Percentiles rank a stretch among this genome's conserved stretches.
These are phyloP conservation scores for Globisporangium recalcitrans DNA, from an alignment of 352 stramenopile species.

Conservation along the genomic window DNA sequence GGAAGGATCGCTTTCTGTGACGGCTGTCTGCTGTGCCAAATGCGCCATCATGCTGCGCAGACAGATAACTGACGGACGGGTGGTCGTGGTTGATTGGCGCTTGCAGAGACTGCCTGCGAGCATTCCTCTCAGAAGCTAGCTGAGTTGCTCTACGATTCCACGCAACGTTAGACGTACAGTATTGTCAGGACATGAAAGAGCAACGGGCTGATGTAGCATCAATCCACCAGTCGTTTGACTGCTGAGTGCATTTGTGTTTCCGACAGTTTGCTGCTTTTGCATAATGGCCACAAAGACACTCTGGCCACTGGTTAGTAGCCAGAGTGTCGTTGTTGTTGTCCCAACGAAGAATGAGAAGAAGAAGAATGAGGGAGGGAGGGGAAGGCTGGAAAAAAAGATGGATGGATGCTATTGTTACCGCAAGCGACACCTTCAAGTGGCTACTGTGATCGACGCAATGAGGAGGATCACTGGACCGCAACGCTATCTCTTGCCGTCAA, in stretches of 20 bases:
- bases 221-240: background rate
- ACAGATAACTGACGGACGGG: background rate
- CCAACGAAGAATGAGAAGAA: no score
- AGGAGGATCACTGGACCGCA: background rate
- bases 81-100: background rate
- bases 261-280: background rate
- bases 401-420: conserved; percentile 11
- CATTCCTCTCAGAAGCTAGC: background rate
- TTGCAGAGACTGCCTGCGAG: background rate
- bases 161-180: background rate
- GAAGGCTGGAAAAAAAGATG: conserved; percentile 4
- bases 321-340: no score
- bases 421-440: background rate
- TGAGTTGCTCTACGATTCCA: background rate
- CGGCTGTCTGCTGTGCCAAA: background rate
- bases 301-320: no score
- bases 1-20: background rate
- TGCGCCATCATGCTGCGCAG: background rate
- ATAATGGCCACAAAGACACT: background rate
- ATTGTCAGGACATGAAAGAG: background rate
- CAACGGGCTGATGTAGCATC: no score
- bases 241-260: background rate
- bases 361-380: background rate
- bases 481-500: background rate
- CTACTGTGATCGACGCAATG: background rate